Evolutionary conservation across 2,329 filamentous ascomycete species (phyloP), one percentile per base, ranked within the genome.

Genomic region (Scorias spongiosa): DNA sequence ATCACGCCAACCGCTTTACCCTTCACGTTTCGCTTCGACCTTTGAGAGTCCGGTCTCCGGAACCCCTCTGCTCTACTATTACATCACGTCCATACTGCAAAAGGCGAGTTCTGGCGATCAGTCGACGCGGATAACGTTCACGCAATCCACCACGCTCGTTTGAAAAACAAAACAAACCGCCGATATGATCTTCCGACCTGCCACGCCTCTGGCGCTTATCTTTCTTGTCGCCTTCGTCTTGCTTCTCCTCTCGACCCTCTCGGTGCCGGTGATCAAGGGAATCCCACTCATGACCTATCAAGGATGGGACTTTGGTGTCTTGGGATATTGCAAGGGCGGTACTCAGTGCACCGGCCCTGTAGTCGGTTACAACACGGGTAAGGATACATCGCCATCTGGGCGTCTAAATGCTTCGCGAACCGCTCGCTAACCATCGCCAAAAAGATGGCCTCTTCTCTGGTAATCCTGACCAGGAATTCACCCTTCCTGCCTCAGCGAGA

Each of bases 121-220:
- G 20, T 26, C 20, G 20, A 26, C 20, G 20, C 20, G 20, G 7
- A 26, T 26, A 26, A 26, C 20, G 20, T 26, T 26, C 20, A 26
- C 20, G 20, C 20, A 26, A 26, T 26, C 42, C 44, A 39, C 44
- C 41, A 47, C 45, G 42, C 45, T 47, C 45, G 45, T 44, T 47
- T 47, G 42, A 42, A 42, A 29, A 40, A n/a, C n/a, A n/a, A n/a
- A n/a, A n/a, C n/a, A 10, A 38, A 41, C 42, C 45, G 46, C 49
- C 68, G 78, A 67, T 68, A 85, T 93, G 78, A 85, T 93, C 77
- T 71, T 96, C 63, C 84, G 88, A 58, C 88, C 91, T 49, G 89
- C 91, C 49, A 96, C 91, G 48, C 89, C 91, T 53, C 70, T 98
- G 60, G 80, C 88, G 54, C 70, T 94, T 53, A 69, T 96, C 61